Evolutionary conservation across 495 filamentous ascomycete species (phyloP), one percentile per base, ranked within the genome.

Genomic region (Aspergillus taichungensis): DNA sequence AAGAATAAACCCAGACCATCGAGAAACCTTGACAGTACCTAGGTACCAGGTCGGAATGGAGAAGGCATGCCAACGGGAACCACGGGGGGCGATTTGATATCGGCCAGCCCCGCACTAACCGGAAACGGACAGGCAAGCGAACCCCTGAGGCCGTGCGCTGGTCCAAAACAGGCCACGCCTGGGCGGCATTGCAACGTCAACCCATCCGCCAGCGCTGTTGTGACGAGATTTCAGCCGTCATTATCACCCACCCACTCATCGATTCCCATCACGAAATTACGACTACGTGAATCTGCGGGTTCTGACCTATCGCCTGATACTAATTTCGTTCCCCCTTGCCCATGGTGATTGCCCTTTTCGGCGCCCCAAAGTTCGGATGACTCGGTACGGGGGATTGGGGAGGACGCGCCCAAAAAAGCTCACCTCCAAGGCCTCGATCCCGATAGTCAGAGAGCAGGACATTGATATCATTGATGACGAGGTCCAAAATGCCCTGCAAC

Each of bases 351-450:
- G 59, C 60, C 51, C 59, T 55, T 59, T 60, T 61, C 64, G 63
- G 65, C 67, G 71, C 69, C 46, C 70, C 69, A 74, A 82, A 82
- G 74, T 74, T 76, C 65, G 74, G 67, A 74, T 75, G 81, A 72
- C 79, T 82, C 66, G 79, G 83, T 70, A 71, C 68, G 67, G 67
- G 66, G 69, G 66, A 57, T 51, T 73, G 65, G 70, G 68, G 55
- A 68, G 70, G 63, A 74, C 70, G 64, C 81, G 90, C 64, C 83
- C 85, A 64, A 89, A 91, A 74, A 96, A 96, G 74, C 79, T 97
- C 59, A 85, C 80, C 57, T 83, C 84, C 51, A 91, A 91, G 71
- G 85, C 88, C 61, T 78, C 74, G 49, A 85, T 97, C 48, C 80
- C 80, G 46, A 81, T 98, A 50, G 76, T 95, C 55, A 76, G 85